phyloP scores from a whole-genome alignment of 345 rosid genomes.

The Raphanus raphanistrum region DNA sequence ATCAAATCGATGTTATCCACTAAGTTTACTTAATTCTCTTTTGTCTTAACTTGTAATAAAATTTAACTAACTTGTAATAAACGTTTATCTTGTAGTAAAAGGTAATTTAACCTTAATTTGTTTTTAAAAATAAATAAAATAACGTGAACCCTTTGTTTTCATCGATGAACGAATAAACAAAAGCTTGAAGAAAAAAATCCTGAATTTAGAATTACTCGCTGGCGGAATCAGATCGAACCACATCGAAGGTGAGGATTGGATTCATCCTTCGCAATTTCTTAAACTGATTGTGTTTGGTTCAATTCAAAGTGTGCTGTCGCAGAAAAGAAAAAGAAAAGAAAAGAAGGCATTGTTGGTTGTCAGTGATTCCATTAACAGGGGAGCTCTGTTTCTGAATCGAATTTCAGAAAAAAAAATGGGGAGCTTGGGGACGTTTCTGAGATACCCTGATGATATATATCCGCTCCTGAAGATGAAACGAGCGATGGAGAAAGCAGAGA shows the following conservation, averaged over 20 bases:
- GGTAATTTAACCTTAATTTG: too few relatives aligned
- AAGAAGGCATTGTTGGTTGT: not conserved
- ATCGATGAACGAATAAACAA: constrained; percentile 29
- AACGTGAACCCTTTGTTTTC: constrained; percentile 18
- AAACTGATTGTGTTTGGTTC: not conserved
- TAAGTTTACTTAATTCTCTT: not conserved
- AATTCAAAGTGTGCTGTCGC: not conserved
- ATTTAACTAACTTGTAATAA: not conserved
- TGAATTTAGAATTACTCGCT: constrained; percentile 9
- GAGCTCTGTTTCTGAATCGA: constrained; percentile 13
- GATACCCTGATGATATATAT: constrained; percentile 77
- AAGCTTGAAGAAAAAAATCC: not conserved
- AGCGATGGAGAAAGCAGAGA: constrained; percentile 67
- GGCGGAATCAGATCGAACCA: constrained; percentile 30
- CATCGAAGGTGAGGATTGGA: constrained; percentile 9
- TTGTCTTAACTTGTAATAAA: not conserved
- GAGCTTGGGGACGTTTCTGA: constrained; percentile 64
- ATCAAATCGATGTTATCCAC: not conserved
- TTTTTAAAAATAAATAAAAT: too few relatives aligned
- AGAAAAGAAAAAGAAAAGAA: not conserved
- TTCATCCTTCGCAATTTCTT: constrained; percentile 1
- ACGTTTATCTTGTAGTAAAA: not conserved
- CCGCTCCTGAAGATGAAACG: constrained; percentile 78
- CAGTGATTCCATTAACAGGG: constrained; percentile 1
- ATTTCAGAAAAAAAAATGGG: constrained; percentile 39